Conservation (phyloP, 768 basidiomycete species). For the Roridomyces roridus region DNA sequence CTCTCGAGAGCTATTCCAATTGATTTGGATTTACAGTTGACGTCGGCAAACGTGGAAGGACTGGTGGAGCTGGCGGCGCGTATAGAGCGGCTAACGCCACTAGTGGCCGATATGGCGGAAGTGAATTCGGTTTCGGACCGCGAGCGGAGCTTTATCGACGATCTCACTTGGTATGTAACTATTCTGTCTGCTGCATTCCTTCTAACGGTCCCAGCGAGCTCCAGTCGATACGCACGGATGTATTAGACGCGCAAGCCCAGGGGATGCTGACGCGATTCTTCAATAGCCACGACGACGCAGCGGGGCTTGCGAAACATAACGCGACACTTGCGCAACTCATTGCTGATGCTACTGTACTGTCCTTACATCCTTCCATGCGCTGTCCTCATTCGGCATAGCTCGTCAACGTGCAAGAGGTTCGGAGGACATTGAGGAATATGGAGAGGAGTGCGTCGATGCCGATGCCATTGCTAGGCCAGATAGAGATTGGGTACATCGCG, state of each 20-base stretch:
- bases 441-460: no score
- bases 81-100: conserved; percentile 1
- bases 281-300: conserved; percentile 8
- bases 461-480: no score
- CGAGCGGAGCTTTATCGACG: not conserved
- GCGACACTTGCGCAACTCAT: not conserved
- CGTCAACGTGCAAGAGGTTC: no score
- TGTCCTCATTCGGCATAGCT: no score
- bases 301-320: conserved; percentile 11
- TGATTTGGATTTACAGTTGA: no score
- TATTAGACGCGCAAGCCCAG: not conserved
- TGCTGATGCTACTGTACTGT: conserved; percentile 2
- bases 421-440: no score
- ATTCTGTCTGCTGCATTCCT: not conserved
- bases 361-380: no score
- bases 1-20: no score
- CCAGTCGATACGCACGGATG: not conserved
- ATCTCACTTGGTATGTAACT: not conserved
- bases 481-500: no score
- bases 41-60: not conserved
- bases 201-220: not conserved
- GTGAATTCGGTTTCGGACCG: not conserved
- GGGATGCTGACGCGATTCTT: conserved; percentile 8
- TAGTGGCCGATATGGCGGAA: conserved; percentile 1
- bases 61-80: conserved; percentile 9